Conservation (phyloP, 805 yeast species). For the Zygoascus ofunaensis region DNA sequence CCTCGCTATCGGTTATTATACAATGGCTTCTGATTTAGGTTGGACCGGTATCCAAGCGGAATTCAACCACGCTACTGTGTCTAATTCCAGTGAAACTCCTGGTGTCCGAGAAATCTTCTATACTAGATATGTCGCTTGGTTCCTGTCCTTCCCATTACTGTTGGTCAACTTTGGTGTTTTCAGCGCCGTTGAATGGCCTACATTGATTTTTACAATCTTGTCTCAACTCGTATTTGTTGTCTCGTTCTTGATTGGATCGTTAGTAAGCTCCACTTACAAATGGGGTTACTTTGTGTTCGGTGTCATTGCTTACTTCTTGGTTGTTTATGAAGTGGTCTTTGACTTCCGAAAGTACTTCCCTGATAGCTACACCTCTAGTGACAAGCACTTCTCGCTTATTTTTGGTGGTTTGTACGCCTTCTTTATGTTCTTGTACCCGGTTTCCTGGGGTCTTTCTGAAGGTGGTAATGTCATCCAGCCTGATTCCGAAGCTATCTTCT, state of each 20-base stretch:
- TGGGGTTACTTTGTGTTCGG: conserved; percentile 64
- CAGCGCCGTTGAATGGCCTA: conserved; percentile 27
- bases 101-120: conserved; percentile 46
- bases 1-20: conserved; percentile 42
- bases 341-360: conserved; percentile 17
- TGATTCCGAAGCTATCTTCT: conserved; percentile 50
- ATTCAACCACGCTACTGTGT: conserved; percentile 39
- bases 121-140: conserved; percentile 49
- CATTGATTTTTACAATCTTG: conserved; percentile 27
- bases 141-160: conserved; percentile 43
- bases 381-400: conserved; percentile 3
- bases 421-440: conserved; percentile 43
- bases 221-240: conserved; percentile 43
- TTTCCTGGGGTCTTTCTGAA: conserved; percentile 47
- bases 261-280: conserved; percentile 48
- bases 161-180: conserved; percentile 29
- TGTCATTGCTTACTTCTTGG: conserved; percentile 33
- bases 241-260: conserved; percentile 46
- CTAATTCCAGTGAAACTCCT: conserved; percentile 20
- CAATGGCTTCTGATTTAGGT: conserved; percentile 52
- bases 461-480: conserved; percentile 56
- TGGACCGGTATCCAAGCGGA: conserved; percentile 40
- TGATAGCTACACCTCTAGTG: conserved; percentile 10
- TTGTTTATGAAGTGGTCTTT: conserved; percentile 18
- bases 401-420: conserved; percentile 22